Evolutionary conservation across 2,329 filamentous ascomycete genomes (phyloP), one percentile per base, ranked within the genome.

Genomic region (Whalleya microplaca): DNA sequence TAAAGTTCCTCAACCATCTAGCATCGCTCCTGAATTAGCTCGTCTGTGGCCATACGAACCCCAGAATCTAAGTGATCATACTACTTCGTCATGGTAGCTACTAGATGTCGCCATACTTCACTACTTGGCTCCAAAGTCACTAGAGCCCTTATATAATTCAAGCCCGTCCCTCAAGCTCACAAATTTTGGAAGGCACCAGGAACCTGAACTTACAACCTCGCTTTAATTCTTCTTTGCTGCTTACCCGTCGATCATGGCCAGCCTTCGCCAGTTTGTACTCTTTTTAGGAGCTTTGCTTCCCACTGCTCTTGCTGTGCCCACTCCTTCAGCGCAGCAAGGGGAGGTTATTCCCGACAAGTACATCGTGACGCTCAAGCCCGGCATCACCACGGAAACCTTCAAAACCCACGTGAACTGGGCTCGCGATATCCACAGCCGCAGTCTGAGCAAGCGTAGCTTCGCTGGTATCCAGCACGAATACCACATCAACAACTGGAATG

Each of bases 381-480:
- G 70, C 16, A 64, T 70, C 50, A 68, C 65, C 52, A 59, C 62
- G 14, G 56, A 64, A 40, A 67, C 72, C 43, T 58, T 74, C 48
- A 69, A 74, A 57, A 65, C 67, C 21, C 73, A 78, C 61, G 21
- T 75, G 19, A 66, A 53, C 62, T 73, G 68, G 69, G 71, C 71
- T 54, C 65, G 60, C 45, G 70, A 71, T 44, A 63, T 78, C 7
- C 71, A 76, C 53, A 65, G 65, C 53, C 72, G 69, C 45, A 75
- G 73, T 65, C 55, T 77, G 54, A 61, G 41, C 59, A 66, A 72
- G 58, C 70, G 74, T 59, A 64, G 68, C 63, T 70, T 65, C 21
- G 59, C 46, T 48, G 73, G 73, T 51, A 65, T 81, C 9, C 73
- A 78, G 63, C 74, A 75, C 61, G 73, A 71, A 14, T 80, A 74